Percentiles rank a stretch among this genome's conserved stretches.
Conservation (phyloP, 129 eudicot species). For the Flaveria linearis region DNA sequence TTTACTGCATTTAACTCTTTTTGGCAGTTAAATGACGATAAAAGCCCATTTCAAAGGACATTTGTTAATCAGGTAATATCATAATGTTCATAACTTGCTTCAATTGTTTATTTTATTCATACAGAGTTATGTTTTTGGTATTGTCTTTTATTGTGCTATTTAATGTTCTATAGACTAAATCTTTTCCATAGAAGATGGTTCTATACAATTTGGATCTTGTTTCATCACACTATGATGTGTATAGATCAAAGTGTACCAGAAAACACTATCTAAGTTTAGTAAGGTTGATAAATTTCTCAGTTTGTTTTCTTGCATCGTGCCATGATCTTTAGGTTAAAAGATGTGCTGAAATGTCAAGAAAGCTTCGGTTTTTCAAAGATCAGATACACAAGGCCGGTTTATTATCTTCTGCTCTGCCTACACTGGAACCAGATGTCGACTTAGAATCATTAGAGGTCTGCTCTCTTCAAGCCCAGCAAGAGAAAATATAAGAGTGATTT, state of each 20-base stretch:
- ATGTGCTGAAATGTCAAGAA: slow-evolving; percentile 99
- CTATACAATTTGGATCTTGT: slow-evolving; percentile 6
- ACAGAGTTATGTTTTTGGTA: slow-evolving; percentile 24
- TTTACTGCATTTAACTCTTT: slow-evolving; percentile 19
- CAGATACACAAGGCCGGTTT: slow-evolving; percentile 88
- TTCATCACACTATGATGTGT: not conserved
- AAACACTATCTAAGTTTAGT: not conserved
- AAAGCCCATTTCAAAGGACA: slow-evolving; percentile 95
- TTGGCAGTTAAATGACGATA: slow-evolving; percentile 87
- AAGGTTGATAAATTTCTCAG: slow-evolving; percentile 15
- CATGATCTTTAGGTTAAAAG: slow-evolving; percentile 68
- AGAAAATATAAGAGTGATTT: not conserved
- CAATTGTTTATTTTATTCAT: not conserved
- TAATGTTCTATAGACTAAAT: not conserved
- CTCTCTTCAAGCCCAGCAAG: not conserved
- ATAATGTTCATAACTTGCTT: slow-evolving; percentile 19
- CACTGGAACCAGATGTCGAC: slow-evolving; percentile 70
- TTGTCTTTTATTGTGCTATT: slow-evolving; percentile 14
- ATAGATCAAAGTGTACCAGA: slow-evolving; percentile 13
- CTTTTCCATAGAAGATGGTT: slow-evolving; percentile 13
- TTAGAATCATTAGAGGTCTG: slow-evolving; percentile 90
- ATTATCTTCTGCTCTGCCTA: slow-evolving; percentile 55
- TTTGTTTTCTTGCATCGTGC: slow-evolving; percentile 27
- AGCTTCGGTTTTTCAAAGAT: slow-evolving; percentile 84
- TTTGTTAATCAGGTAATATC: slow-evolving; percentile 88